Evolutionary conservation across 352 stramenopile species (phyloP).

Genomic region (Pythium periplocum): DNA sequence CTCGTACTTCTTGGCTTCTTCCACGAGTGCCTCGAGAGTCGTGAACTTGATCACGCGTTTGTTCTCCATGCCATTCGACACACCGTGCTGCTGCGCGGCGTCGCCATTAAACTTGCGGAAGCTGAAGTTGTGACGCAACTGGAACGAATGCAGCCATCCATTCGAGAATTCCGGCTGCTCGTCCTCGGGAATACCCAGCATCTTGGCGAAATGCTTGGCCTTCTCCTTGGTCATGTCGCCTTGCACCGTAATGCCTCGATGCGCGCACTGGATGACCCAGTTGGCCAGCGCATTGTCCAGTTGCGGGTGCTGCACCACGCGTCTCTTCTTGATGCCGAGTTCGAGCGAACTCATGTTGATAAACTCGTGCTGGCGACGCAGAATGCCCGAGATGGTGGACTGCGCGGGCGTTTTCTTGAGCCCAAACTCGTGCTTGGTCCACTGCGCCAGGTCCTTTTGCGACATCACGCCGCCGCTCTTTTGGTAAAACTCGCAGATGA

Average conservation of each 20-base stretch:
- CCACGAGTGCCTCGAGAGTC: conserved; percentile 39
- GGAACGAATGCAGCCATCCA: conserved; percentile 75
- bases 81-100: conserved; percentile 11
- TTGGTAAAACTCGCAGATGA: conserved; percentile 82
- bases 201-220: conserved; percentile 77
- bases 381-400: conserved; percentile 80
- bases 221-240: conserved; percentile 85
- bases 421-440: conserved; percentile 83
- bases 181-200: conserved; percentile 69
- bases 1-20: conserved; percentile 64
- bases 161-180: conserved; percentile 81
- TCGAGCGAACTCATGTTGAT: conserved; percentile 81
- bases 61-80: too few relatives aligned
- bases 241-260: conserved; percentile 71
- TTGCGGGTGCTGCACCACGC: conserved; percentile 73
- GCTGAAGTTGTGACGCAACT: conserved; percentile 80
- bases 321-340: conserved; percentile 78
- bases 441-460: conserved; percentile 82
- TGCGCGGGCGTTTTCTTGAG: conserved; percentile 79
- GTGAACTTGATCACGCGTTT: conserved; percentile 17
- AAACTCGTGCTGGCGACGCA: conserved; percentile 79
- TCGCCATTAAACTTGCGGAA: conserved; percentile 79
- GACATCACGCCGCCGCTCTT: conserved; percentile 78
- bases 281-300: conserved; percentile 78
- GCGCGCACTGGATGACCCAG: conserved; percentile 83